These are phyloP conservation scores for Eucalyptus leucophloia DNA, from an alignment of 345 rosid genomes.

Conservation along the genomic window DNA sequence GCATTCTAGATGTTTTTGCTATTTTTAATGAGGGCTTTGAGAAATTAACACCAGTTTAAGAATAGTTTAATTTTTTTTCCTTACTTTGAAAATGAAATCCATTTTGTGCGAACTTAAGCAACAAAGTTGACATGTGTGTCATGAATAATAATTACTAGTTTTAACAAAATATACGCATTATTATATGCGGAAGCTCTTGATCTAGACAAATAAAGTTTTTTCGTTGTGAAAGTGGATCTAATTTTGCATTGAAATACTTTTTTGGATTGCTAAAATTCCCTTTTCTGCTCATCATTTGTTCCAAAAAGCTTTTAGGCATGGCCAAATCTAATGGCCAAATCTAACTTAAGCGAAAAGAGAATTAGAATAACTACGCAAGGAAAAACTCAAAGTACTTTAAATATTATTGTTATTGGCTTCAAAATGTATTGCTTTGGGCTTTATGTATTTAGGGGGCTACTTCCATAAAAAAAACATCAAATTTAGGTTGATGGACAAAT, in stretches of 20 bases:
- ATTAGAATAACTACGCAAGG: not conserved
- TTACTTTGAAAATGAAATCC: not conserved
- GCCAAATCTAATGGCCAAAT: not conserved
- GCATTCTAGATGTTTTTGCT: not conserved
- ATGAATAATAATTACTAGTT: not conserved
- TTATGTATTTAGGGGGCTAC: not conserved
- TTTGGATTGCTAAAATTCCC: not conserved
- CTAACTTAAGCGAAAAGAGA: not conserved
- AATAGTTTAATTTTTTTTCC: not conserved
- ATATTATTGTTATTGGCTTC: not conserved
- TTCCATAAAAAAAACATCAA: fast-evolving
- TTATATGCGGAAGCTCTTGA: not conserved
- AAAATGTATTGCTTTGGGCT: not conserved
- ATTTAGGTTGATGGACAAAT: too few species aligned
- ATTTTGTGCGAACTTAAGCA: not conserved
- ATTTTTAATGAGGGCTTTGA: not conserved
- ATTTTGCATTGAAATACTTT: not conserved
- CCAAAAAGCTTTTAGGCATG: not conserved
- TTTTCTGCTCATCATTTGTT: not conserved
- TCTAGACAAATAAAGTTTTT: not conserved
- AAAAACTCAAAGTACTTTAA: not conserved
- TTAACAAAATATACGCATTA: not conserved
- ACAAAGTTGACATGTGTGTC: not conserved
- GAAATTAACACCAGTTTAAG: not conserved
- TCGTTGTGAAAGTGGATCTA: not conserved